A percentile compares a stretch with the other conserved stretches of the same genome.
Conservation (phyloP, 176 grass and related monocot species). For the Metroxylon sagu region DNA sequence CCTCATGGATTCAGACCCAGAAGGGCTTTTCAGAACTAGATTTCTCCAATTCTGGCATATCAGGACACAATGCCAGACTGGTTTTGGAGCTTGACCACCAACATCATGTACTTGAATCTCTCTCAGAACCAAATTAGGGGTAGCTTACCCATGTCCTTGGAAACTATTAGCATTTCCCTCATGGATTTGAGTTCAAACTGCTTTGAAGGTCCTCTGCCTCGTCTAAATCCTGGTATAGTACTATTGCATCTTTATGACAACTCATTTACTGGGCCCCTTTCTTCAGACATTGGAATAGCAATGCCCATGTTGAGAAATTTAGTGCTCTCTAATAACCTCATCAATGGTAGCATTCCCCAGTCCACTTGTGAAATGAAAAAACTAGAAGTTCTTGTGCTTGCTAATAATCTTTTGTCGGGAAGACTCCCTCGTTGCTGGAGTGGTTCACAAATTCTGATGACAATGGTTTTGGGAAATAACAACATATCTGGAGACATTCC, state of each 20-base stretch:
- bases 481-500: neutral
- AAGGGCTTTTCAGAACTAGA: neutral
- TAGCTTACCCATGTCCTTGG: neutral
- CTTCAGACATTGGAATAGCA: neutral
- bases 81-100: slow-evolving; percentile 4
- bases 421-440: neutral
- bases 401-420: neutral
- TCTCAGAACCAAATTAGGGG: slow-evolving; percentile 8
- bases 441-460: neutral
- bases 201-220: neutral
- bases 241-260: neutral
- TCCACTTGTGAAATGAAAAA: slow-evolving; percentile 2
- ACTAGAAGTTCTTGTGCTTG: neutral
- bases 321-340: neutral
- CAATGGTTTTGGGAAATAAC: neutral
- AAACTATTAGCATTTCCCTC: neutral
- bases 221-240: neutral
- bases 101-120: neutral
- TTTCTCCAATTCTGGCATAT: neutral
- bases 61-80: slow-evolving; percentile 6
- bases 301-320: neutral
- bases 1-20: slow-evolving; percentile 1
- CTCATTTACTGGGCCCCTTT: slow-evolving; percentile 6
- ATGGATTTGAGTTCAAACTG: slow-evolving; percentile 11
- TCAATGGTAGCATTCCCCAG: neutral